Base-by-base conservation (phyloP, 2,329 filamentous ascomycete genomes). In the Xylariaceae sp. region DNA sequence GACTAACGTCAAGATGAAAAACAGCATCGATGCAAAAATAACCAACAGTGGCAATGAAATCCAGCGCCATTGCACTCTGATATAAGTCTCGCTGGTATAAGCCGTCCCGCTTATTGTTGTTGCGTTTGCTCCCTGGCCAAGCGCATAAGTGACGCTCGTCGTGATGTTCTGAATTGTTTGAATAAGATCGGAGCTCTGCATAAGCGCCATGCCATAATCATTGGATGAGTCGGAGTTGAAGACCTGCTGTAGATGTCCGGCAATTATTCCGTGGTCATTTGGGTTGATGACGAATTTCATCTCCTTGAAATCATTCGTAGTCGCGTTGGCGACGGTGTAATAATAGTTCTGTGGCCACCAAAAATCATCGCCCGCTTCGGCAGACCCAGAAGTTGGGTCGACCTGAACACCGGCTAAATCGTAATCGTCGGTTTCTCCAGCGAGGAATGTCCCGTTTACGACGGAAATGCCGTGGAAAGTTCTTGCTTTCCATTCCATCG, bases 181-280 rank as follows among this genome's bases (percentile, higher is more conserved):
- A 16, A 38, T 36, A 3, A 49, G 22, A 28, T 49, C 33, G 11
- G 31, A 34, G 40, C 47, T 49, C 28, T 49, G 47, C 47, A 43
- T 18, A 13, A 49, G 41, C 10, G 47, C 47, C 31, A 49, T 36
- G n/a, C 47, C 41, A n/a, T 43, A 49, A 18, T 43, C 22, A 31
- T 34, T 31, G 5, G 34, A 6, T 16, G 41, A 49, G 12, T 36
- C 43, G 6, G 47, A 49, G 11, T 39, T 43, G 39, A 49, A 49
- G 11, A 49, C 47, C n/a, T 49, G 39, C 33, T 36, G 14, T 22
- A 44, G 28, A 14, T 49, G 47, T 16, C 39, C 39, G 12, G 47
- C 47, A 31, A 49, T 49, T 14, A 49, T 49, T 14, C 47, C 47
- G 22, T 49, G 31, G 33, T 49, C 47, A 33, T 49, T 49, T 12